Evolutionary conservation across 345 rosid genomes (phyloP).

Genomic region (Noccaea bulbosa): DNA sequence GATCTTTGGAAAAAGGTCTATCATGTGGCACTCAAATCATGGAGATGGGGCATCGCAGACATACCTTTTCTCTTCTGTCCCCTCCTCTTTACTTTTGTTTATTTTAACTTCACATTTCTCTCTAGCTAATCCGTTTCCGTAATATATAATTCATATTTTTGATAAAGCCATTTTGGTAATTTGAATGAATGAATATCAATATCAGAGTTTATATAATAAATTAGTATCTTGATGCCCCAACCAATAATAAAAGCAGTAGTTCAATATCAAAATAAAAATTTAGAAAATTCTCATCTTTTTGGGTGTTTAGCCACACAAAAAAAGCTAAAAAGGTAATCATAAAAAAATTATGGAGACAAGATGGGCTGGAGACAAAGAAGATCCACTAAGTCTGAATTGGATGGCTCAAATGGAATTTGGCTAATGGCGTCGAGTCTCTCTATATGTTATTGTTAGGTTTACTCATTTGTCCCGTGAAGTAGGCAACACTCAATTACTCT

Average conservation of each 20-base stretch:
- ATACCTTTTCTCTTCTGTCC: conserved; percentile 43
- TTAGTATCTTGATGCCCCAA: not conserved
- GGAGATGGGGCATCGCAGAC: conserved; percentile 43
- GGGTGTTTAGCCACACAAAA: not conserved
- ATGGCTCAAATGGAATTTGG: conserved; percentile 43
- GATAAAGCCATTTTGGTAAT: not conserved
- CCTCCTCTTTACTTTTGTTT: conserved; percentile 40
- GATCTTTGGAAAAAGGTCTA: conserved; percentile 30
- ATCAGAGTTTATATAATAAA: not conserved
- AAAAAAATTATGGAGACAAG: conserved; percentile 39
- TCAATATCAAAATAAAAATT: not conserved
- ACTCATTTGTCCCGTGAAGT: conserved; percentile 44
- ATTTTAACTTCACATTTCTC: conserved; percentile 33
- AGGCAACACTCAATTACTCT: conserved; percentile 43
- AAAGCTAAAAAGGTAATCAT: conserved; percentile 15
- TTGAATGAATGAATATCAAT: not conserved
- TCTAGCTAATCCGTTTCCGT: conserved; percentile 23
- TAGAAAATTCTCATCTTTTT: conserved; percentile 9
- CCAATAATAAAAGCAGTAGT: not conserved
- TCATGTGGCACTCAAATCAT: conserved; percentile 40
- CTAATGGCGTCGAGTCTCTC: conserved; percentile 41
- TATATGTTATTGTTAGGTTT: conserved; percentile 43
- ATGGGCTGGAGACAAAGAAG: conserved; percentile 45
- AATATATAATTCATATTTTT: not conserved
- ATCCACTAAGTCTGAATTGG: conserved; percentile 41